A percentile compares a stretch with the other conserved stretches of the same genome.
These are phyloP conservation scores for Cystobasidiaceae sp. DNA, from an alignment of 1,284 basidiomycete species.

Conservation along the genomic window DNA sequence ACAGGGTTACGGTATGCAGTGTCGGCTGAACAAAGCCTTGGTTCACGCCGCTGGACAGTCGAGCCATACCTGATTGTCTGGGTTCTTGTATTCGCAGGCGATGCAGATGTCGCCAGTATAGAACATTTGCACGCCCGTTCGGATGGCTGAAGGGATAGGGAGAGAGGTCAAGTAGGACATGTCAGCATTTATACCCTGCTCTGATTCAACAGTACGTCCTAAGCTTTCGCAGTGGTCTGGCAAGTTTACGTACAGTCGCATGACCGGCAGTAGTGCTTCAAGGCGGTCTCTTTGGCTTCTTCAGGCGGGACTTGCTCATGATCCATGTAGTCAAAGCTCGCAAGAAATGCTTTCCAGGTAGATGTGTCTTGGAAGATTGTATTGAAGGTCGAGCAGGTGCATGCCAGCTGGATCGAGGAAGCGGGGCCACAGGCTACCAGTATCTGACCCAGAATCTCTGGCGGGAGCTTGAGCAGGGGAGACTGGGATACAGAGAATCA, in stretches of 20 bases:
- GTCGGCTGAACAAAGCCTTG: background rate
- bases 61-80: conserved; percentile 31
- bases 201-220: background rate
- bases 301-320: background rate
- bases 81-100: conserved; percentile 25
- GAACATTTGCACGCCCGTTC: conserved; percentile 21
- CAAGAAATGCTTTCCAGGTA: conserved; percentile 24
- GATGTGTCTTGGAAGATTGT: background rate
- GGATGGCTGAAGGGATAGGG: background rate
- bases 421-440: background rate
- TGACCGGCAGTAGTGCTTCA: conserved; percentile 10
- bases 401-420: background rate
- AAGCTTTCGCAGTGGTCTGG: background rate
- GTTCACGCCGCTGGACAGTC: conserved; percentile 4
- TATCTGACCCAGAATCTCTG: conserved; percentile 12
- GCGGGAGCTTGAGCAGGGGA: conserved; percentile 4
- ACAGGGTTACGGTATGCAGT: background rate
- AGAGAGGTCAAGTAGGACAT: background rate
- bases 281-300: conserved; percentile 1
- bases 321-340: background rate
- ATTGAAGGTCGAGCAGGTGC: background rate
- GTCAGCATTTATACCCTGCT: background rate
- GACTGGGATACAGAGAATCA: no score
- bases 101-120: conserved; percentile 26
- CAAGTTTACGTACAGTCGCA: conserved; percentile 20